These are phyloP conservation scores for Didymella segeticola DNA, from an alignment of 2,329 filamentous ascomycete species.

Conservation along the genomic window DNA sequence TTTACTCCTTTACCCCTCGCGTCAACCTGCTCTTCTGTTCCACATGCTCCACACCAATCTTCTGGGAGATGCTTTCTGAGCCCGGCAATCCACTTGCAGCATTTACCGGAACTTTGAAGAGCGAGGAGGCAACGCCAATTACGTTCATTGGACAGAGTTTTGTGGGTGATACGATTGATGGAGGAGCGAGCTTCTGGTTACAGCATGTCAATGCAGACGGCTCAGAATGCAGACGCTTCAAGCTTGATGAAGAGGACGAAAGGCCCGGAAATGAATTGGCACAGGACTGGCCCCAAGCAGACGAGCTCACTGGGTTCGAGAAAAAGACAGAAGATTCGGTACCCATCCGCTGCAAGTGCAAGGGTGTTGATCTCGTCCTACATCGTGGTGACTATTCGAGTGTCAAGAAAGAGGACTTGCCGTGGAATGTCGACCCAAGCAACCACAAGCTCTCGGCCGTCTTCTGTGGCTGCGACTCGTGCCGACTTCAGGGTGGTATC, in stretches of 20 bases:
- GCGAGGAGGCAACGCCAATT: slow-evolving; percentile 39
- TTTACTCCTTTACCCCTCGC: slow-evolving; percentile 48
- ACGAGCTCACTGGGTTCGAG: slow-evolving; percentile 13
- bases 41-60: slow-evolving; percentile 55
- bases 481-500: slow-evolving; percentile 51
- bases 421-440: slow-evolving; percentile 54
- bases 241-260: slow-evolving; percentile 16
- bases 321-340: slow-evolving; percentile 34
- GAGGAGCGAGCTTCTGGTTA: slow-evolving; percentile 59
- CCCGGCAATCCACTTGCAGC: slow-evolving; percentile 37
- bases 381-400: slow-evolving; percentile 41
- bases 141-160: slow-evolving; percentile 51
- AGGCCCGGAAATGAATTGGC: slow-evolving; percentile 31
- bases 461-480: slow-evolving; percentile 59
- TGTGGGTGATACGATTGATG: slow-evolving; percentile 60
- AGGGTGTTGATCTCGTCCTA: slow-evolving; percentile 54
- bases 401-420: slow-evolving; percentile 42
- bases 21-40: slow-evolving; percentile 52
- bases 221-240: slow-evolving; percentile 31
- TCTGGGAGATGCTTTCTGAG: slow-evolving; percentile 44
- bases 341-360: slow-evolving; percentile 56
- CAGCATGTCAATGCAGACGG: slow-evolving; percentile 45
- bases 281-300: slow-evolving; percentile 38
- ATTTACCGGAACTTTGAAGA: slow-evolving; percentile 50
- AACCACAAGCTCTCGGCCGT: slow-evolving; percentile 51